Evolutionary conservation across 148 eudicot genomes (phyloP).

Genomic region (Cornus controversa): DNA sequence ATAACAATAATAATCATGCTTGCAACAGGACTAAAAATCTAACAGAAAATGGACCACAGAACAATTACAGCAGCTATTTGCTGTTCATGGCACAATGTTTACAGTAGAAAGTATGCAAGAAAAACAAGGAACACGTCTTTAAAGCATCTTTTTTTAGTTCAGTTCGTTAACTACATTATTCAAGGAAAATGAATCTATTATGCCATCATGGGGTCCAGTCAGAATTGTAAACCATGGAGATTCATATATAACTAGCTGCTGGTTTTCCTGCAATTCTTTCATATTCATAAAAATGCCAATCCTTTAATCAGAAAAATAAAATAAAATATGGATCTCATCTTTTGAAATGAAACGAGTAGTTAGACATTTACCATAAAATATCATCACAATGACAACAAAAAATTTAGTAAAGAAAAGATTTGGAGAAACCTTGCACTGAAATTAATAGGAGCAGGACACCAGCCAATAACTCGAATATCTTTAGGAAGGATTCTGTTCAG

Average conservation of each 20-base stretch:
- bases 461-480: conserved; percentile 80
- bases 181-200: not conserved
- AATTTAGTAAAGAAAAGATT: not conserved
- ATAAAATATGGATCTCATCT: conserved; percentile 2
- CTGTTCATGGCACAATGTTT: not conserved
- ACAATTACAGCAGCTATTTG: not conserved
- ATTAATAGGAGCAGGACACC: conserved; percentile 83
- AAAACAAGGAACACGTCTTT: not conserved
- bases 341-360: not conserved
- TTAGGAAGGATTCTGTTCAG: conserved; percentile 79
- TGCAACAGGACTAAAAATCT: not conserved
- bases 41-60: not conserved
- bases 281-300: not conserved
- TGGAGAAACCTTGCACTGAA: conserved; percentile 81
- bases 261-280: not conserved
- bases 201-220: not conserved
- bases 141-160: not conserved
- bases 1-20: not conserved
- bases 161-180: not conserved
- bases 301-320: not conserved
- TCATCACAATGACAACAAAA: conserved; percentile 1
- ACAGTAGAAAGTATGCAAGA: not conserved
- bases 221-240: not conserved
- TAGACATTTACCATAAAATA: not conserved
- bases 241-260: not conserved